Base-by-base conservation (phyloP, 345 rosid species). In the Corchorus olitorius region DNA sequence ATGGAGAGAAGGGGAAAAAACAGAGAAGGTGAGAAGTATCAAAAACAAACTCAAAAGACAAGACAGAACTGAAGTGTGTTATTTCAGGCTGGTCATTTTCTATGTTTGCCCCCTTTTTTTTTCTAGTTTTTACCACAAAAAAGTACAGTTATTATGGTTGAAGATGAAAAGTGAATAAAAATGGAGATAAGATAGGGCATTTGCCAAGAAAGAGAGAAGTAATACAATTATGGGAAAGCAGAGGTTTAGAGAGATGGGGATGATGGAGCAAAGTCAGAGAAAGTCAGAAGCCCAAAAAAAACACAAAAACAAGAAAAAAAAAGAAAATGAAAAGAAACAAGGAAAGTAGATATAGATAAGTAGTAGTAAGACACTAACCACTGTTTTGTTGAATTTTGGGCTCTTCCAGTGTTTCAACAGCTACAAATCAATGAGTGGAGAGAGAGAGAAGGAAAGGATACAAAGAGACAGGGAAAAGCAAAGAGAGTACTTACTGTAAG, bases 371-470 rank as follows among this genome's bases (percentile, higher is more conserved):
- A 27, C 65, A 58, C 4, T 14, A 72, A 41, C 54, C 49, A 72
- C 39, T 72, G 37, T 66, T 27, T 55, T 54, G 75, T 71, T 71
- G 75, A 71, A 39, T 37, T 71, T 37, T 71, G 52, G 75, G 75
- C 64, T 71, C 45, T 70, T 71, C 33, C 64, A 5, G 34, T 53
- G 63, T 54, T 54, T 15, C 74, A 71, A 71, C 45, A 54, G 75
- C 75, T 71, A 55, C 75, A 71, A 71, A 35, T 10, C 35, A 54
- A 53, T 71, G 63, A 71, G 75, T 71, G 64, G 74, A 70, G 46
- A 70, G 75, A 71, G 46, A 34, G 61, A 53, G 63, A 54, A 17
- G 27, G 72, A 69, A 53, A n/a, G 16, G 13, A 66, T 8, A 66
- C 54, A 66, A 70, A 27, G 60, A 54, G 74, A 34, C 55, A 49